These are phyloP conservation scores for Phlegmacium glaucopus DNA, from an alignment of 768 basidiomycete genomes.

Conservation along the genomic window DNA sequence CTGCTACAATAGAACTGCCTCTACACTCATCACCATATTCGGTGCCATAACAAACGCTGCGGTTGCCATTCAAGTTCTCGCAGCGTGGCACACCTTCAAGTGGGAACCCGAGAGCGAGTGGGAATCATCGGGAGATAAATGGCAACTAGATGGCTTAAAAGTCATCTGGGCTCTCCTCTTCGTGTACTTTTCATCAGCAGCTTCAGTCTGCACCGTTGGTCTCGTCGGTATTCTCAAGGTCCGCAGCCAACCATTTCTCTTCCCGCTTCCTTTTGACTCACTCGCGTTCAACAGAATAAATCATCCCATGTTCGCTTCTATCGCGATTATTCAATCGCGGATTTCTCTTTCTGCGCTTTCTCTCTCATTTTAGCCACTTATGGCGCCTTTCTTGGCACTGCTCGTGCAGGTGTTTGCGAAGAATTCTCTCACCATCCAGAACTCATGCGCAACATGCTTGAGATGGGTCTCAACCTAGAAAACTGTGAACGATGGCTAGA, in stretches of 20 bases:
- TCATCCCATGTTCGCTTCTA: conserved; percentile 72
- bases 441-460: conserved; percentile 63
- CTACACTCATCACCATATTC: conserved; percentile 35
- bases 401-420: conserved; percentile 66
- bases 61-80: conserved; percentile 34
- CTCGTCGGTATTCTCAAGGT: conserved; percentile 71
- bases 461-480: conserved; percentile 72
- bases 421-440: conserved; percentile 74
- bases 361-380: conserved; percentile 55
- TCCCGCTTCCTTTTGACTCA: background rate
- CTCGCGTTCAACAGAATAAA: conserved; percentile 42
- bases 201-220: conserved; percentile 62
- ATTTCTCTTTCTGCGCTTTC: conserved; percentile 67
- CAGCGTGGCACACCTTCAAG: conserved; percentile 35
- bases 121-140: conserved; percentile 34
- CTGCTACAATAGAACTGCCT: conserved; percentile 28
- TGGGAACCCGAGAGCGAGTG: conserved; percentile 48
- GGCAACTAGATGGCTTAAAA: conserved; percentile 41
- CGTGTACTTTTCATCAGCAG: conserved; percentile 63
- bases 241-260: conserved; percentile 14
- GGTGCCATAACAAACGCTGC: conserved; percentile 31
- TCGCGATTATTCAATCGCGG: conserved; percentile 78
- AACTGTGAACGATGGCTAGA: conserved; percentile 82
- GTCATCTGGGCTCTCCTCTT: conserved; percentile 61
- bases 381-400: conserved; percentile 50